Percentiles rank a stretch among this genome's conserved stretches.
Evolutionary conservation across 108 stramenopile genomes (phyloP).

Genomic region (Conticribra guillardii): DNA sequence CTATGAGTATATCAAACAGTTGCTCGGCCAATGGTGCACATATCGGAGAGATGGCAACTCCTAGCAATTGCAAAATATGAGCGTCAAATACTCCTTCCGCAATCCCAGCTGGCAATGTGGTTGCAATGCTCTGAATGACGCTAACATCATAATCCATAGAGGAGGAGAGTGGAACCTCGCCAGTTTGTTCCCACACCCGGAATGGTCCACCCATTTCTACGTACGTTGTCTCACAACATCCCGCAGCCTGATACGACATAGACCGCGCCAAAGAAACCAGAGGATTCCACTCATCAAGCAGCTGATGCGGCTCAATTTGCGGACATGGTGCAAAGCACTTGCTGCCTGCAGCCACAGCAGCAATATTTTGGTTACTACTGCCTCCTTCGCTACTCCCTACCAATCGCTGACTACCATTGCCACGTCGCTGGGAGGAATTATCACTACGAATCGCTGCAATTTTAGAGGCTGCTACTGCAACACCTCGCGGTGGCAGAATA

Average conservation of each 20-base stretch:
- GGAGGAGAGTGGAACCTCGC: not conserved
- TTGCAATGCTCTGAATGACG: conserved; percentile 34
- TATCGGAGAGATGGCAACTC: conserved; percentile 34
- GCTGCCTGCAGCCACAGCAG: not conserved
- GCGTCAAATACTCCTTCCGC: conserved; percentile 47
- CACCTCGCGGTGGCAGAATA: conserved; percentile 20
- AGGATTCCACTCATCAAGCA: conserved; percentile 35
- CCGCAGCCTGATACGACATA: conserved; percentile 38
- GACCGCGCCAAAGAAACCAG: conserved; percentile 27
- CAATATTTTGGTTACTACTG: too few species aligned
- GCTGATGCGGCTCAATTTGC: not conserved
- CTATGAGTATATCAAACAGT: conserved; percentile 44
- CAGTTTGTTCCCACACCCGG: not conserved
- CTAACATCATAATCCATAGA: conserved; percentile 2
- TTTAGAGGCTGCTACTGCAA: not conserved
- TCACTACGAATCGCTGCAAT: conserved; percentile 7
- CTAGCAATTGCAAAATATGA: conserved; percentile 46
- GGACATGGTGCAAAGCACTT: conserved; percentile 33
- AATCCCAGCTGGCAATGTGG: conserved; percentile 15
- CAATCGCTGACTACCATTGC: not conserved
- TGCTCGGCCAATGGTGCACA: conserved; percentile 25
- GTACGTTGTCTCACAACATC: conserved; percentile 41
- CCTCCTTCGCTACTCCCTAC: not conserved
- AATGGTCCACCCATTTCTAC: conserved; percentile 35
- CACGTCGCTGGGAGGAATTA: conserved; percentile 17